Evolutionary conservation across 2,329 filamentous ascomycete genomes (phyloP), one percentile per base, ranked within the genome.

Genomic region (Ceratocystis papillata): DNA sequence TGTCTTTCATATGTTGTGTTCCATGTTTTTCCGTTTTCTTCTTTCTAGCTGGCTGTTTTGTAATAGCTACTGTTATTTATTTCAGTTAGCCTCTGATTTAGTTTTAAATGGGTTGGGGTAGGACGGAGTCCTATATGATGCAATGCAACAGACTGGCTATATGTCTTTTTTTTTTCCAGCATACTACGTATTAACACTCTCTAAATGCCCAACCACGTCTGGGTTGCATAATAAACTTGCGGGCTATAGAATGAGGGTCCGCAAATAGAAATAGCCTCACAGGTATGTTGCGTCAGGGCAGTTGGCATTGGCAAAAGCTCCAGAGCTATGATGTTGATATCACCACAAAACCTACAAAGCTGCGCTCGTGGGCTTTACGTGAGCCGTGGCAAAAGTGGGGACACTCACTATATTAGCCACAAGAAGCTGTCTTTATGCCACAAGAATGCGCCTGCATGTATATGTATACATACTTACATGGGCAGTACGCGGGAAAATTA

Each of bases 321-420:
- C n/a, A 28, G 55, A 37, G 28, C 55, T 59, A 59, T 59, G 55
- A 59, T 37, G n/a, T 20, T 30, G 28, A 30, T 20, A 59, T 20
- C 55, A n/a, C 5, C 12, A 22, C 48, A 10, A 53, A 53, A 3
- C n/a, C 22, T 8, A 8, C 48, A 17, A 10, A 5, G 10, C 12
- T 41, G 37, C 10, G 12, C 15, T 17, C 4, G 30, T 8, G 28
- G 8, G 28, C 55, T n/a, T 28, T n/a, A 12, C 10, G 55, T 37
- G 10, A n/a, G 55, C 55, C 8, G 8, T 15, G 50, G 15, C 17
- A 59, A 20, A 59, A 59, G 55, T 59, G 55, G 55, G n/a, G 5
- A 20, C 55, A 41, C 10, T 41, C 12, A 28, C 28, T 10, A 25
- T 2, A n/a, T n/a, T 57, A 57, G 30, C 53, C 55, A 28, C 55